These are phyloP conservation scores for Thalassiosira mediterranea DNA, from an alignment of 352 stramenopile species.

Conservation along the genomic window DNA sequence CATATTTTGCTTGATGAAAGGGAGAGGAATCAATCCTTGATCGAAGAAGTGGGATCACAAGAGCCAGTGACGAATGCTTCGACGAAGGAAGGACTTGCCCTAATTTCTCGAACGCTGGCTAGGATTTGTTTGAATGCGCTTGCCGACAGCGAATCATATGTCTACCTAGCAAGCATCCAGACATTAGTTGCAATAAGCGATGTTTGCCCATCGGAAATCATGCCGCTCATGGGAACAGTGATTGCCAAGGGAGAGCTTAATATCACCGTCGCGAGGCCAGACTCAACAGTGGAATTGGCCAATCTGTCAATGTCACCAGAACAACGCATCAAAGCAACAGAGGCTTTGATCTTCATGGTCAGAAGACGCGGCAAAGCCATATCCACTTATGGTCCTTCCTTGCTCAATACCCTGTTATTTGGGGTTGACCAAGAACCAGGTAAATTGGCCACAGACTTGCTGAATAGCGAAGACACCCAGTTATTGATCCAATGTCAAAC, in stretches of 20 bases:
- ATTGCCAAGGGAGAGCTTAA: slow-evolving; percentile 54
- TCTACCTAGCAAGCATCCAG: slow-evolving; percentile 82
- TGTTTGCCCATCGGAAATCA: slow-evolving; percentile 53
- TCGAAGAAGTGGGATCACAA: slow-evolving; percentile 39
- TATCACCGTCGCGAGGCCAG: slow-evolving; percentile 15
- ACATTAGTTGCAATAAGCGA: slow-evolving; percentile 75
- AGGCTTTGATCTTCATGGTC: slow-evolving; percentile 80
- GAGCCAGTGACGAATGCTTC: slow-evolving; percentile 1
- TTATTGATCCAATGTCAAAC: slow-evolving; percentile 63
- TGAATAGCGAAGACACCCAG: slow-evolving; percentile 10
- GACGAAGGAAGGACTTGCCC: slow-evolving; percentile 22
- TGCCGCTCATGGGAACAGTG: slow-evolving; percentile 58
- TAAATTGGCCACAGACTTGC: slow-evolving; percentile 1
- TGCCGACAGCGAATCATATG: slow-evolving; percentile 82
- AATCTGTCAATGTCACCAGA: slow-evolving; percentile 43
- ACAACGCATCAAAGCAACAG: slow-evolving; percentile 78
- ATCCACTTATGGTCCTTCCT: slow-evolving; percentile 53
- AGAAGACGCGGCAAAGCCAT: slow-evolving; percentile 64
- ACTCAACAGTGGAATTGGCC: slow-evolving; percentile 13
- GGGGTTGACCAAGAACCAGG: slow-evolving; percentile 40
- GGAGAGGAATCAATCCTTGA: slow-evolving; percentile 9
- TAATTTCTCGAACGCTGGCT: slow-evolving; percentile 45
- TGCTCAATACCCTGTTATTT: slow-evolving; percentile 71
- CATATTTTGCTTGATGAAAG: neutral
- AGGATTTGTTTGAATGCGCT: slow-evolving; percentile 61